These are phyloP conservation scores for Spathaspora passalidarum DNA, from an alignment of 805 yeast genomes.

Conservation along the genomic window DNA sequence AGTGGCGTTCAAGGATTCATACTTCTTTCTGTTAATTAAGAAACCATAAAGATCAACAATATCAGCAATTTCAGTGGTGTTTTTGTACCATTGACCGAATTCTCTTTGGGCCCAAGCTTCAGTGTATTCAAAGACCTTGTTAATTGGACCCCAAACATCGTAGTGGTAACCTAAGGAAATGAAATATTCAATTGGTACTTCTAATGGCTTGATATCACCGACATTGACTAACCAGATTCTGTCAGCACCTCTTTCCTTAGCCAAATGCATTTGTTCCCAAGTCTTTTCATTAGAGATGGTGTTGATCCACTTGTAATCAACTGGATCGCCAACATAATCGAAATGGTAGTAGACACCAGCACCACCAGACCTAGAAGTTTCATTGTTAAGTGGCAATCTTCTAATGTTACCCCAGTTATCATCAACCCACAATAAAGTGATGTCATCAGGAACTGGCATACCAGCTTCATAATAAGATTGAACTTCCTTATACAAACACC, in stretches of 20 bases:
- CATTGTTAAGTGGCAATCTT: conserved; percentile 19
- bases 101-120: conserved; percentile 12
- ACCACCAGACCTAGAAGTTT: conserved; percentile 20
- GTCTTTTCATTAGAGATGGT: conserved; percentile 18
- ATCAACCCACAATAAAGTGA: conserved; percentile 24
- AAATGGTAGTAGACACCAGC: conserved; percentile 26
- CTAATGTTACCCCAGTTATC: conserved; percentile 27
- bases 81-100: conserved; percentile 10
- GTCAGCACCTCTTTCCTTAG: conserved; percentile 16
- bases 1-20: conserved; percentile 13
- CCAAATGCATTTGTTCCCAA: conserved; percentile 24
- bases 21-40: conserved; percentile 11
- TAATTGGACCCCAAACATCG: conserved; percentile 12
- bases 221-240: conserved; percentile 23
- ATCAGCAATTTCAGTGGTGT: conserved; percentile 14
- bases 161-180: conserved; percentile 16
- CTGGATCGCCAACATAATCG: conserved; percentile 27
- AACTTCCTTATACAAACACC: conserved; percentile 19
- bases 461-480: conserved; percentile 15
- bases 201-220: conserved; percentile 24
- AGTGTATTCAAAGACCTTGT: conserved; percentile 10
- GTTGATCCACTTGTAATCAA: conserved; percentile 25
- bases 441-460: conserved; percentile 17
- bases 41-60: conserved; percentile 14
- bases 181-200: conserved; percentile 18